Percentiles rank a stretch among this genome's conserved stretches.
These are phyloP conservation scores for Phanerochaete sordida DNA, from an alignment of 768 basidiomycete species.

Conservation along the genomic window DNA sequence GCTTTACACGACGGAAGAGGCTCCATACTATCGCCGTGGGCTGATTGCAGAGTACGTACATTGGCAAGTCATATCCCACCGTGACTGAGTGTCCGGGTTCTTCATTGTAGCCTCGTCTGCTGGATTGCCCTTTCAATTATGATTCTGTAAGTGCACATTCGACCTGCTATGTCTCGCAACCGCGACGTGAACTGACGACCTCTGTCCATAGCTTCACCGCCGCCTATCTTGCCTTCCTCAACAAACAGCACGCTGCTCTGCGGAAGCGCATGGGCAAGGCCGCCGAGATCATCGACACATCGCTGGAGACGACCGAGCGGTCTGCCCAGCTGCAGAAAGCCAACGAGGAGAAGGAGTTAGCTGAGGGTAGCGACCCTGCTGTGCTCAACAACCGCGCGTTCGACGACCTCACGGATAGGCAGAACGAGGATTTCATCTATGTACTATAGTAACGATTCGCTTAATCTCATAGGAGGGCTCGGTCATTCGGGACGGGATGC, in stretches of 20 bases:
- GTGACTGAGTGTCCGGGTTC: not conserved
- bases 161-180: not conserved
- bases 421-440: conserved; percentile 31
- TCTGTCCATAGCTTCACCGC: conserved; percentile 30
- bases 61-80: too few relatives aligned
- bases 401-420: conserved; percentile 34
- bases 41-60: conserved; percentile 33
- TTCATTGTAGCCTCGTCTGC: conserved; percentile 31
- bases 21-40: conserved; percentile 37
- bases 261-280: conserved; percentile 34
- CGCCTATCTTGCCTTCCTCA: conserved; percentile 33
- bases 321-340: conserved; percentile 5
- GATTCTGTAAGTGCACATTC: conserved; percentile 27
- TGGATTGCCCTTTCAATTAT: conserved; percentile 35
- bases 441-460: conserved; percentile 7
- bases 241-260: conserved; percentile 32
- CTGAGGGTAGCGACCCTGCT: not conserved
- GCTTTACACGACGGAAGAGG: conserved; percentile 34
- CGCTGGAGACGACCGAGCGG: conserved; percentile 30
- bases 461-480: too few relatives aligned
- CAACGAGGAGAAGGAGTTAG: conserved; percentile 7
- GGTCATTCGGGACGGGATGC: too few relatives aligned
- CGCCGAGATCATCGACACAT: conserved; percentile 33
- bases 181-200: not conserved
- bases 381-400: conserved; percentile 31